Conservation (phyloP, 805 yeast genomes). For the Saccharomyces paradoxus region DNA sequence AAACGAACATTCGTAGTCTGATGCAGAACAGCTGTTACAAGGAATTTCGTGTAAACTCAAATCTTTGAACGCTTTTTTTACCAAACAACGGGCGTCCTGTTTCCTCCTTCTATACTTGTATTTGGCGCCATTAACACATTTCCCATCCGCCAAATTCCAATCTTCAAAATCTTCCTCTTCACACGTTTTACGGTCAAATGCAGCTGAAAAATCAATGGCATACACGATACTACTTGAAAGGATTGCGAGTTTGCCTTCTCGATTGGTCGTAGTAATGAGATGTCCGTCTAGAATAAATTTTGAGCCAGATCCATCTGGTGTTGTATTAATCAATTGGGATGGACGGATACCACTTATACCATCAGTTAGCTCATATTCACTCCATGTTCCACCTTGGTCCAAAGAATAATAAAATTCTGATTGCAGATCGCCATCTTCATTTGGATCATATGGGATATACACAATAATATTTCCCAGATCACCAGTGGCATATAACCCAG, state of each 20-base stretch:
- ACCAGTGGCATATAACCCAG: constrained; percentile 54
- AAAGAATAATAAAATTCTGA: constrained; percentile 43
- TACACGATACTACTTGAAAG: constrained; percentile 12
- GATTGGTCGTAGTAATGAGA: not conserved
- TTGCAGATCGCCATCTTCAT: constrained; percentile 29
- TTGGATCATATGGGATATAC: constrained; percentile 43
- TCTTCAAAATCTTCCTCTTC: constrained; percentile 52
- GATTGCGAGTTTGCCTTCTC: not conserved
- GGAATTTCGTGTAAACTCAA: constrained; percentile 38
- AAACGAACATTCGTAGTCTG: constrained; percentile 63
- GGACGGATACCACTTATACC: constrained; percentile 22
- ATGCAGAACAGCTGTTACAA: constrained; percentile 52
- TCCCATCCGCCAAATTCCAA: constrained; percentile 35
- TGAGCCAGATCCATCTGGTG: constrained; percentile 65
- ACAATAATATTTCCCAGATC: constrained; percentile 70
- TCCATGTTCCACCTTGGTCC: constrained; percentile 71
- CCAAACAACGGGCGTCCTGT: constrained; percentile 50
- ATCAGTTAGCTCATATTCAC: constrained; percentile 33
- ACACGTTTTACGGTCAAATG: constrained; percentile 41
- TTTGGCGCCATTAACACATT: constrained; percentile 62
- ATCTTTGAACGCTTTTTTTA: constrained; percentile 33
- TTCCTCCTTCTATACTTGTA: constrained; percentile 60
- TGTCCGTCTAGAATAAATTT: constrained; percentile 48
- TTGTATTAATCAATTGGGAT: constrained; percentile 37
- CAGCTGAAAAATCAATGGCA: constrained; percentile 47